Evolutionary conservation across 2,329 filamentous ascomycete species (phyloP), one percentile per base, ranked within the genome.

Genomic region (Bipolaris zeicola): DNA sequence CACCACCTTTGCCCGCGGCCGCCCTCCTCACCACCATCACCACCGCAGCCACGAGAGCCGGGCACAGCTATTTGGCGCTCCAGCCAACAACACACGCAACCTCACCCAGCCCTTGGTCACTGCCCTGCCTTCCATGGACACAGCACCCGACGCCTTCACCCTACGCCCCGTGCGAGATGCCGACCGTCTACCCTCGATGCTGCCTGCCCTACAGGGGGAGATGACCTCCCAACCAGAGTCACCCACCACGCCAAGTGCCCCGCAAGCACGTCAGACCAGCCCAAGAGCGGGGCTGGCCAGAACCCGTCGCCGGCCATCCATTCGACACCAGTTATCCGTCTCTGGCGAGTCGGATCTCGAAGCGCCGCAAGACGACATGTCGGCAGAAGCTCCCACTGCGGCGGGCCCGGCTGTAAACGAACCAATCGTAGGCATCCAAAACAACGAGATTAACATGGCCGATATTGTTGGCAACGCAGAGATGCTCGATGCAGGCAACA

Each of bases 201-300:
- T 91, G 53, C 95, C 24, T 87, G 92, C 61, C 93, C 60, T 76
- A 43, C 72, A 75, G 50, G 82, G 84, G 10, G 88, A 89, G 50
- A 79, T 92, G 51, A 84, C 85, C 39, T 97, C 94, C n/a, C 93
- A 96, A 73, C 95, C 95, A 7, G 90, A 93, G 55, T 97, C 71
- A 55, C 72, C 75, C 47, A 75, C 87, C 24, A 78, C 81, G 47
- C 78, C 68, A 39, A 73, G 68, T 53, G 73, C 69, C 53, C 70
- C 66, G 52, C 64, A 60, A 34, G 67, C 58, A 34, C 69, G 65
- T 41, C 73, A 72, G 55, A 71, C 68, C 28, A 79, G 76, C 55
- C 76, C 77, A 24, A 69, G 74, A 55, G 68, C 73, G 41, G 82
- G 82, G 2, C 81, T 83, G 2, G 79, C 81, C 4, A 78, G 78